Evolutionary conservation across 495 filamentous ascomycete species (phyloP).

Genomic region (Penicillium coffeae): DNA sequence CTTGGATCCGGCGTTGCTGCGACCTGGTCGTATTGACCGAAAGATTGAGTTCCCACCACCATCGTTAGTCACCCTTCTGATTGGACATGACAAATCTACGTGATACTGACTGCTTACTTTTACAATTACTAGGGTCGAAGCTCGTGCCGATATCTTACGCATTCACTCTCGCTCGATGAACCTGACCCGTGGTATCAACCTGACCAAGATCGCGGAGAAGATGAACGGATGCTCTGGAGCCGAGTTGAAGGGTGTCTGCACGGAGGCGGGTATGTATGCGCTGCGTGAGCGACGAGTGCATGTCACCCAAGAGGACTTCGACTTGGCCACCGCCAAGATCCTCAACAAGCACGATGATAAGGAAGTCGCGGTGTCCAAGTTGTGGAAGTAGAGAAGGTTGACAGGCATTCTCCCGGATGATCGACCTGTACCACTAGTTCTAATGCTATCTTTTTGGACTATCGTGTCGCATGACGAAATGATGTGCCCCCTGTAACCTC

Average conservation of each 20-base stretch:
- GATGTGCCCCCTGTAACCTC: background rate
- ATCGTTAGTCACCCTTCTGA: conserved; percentile 49
- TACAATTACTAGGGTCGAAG: conserved; percentile 69
- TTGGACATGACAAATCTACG: no score
- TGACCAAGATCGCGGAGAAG: conserved; percentile 98
- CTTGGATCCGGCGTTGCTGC: conserved; percentile 87
- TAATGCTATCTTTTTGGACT: conserved; percentile 16
- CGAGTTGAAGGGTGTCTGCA: conserved; percentile 95
- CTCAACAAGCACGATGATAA: conserved; percentile 99
- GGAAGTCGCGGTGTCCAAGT: conserved; percentile 81
- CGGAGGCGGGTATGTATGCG: conserved; percentile 96
- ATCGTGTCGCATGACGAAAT: background rate
- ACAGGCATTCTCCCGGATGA: conserved; percentile 2
- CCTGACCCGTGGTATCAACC: conserved; percentile 93
- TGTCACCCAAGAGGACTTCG: conserved; percentile 99
- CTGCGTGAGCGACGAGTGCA: conserved; percentile 92
- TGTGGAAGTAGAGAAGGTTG: conserved; percentile 71
- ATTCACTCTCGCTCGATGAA: conserved; percentile 99
- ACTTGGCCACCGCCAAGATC: conserved; percentile 97
- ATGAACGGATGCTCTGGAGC: conserved; percentile 99
- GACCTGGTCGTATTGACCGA: conserved; percentile 93
- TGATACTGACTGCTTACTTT: conserved; percentile 15
- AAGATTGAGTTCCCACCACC: conserved; percentile 99
- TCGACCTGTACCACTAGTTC: conserved; percentile 29
- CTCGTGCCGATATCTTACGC: conserved; percentile 92